Base-by-base conservation (phyloP, 2,329 filamentous ascomycete species). In the Nemania sp. region DNA sequence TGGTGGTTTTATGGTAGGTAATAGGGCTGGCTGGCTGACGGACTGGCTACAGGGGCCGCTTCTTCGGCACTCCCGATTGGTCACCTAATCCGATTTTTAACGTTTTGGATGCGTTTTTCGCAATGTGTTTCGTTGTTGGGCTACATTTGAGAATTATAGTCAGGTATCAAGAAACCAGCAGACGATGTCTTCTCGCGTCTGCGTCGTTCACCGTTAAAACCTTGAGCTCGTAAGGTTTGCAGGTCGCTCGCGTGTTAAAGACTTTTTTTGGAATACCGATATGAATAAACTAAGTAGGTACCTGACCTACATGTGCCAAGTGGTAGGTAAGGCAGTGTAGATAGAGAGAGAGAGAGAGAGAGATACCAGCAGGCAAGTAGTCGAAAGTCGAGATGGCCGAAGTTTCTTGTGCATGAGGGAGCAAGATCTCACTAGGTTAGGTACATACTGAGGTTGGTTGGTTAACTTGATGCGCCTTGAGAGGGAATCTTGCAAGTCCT, bases 71-170 rank as follows among this genome's bases (percentile, higher is more conserved):
- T 48, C 29, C 10, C 43, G n/a, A n/a, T n/a, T n/a, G n/a, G n/a
- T n/a, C n/a, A n/a, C n/a, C n/a, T n/a, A n/a, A n/a, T n/a, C n/a
- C n/a, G n/a, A n/a, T n/a, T n/a, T n/a, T n/a, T n/a, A n/a, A n/a
- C n/a, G 39, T 43, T 4, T 29, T 29, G 25, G 25, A 29, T 29
- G 7, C 4, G 25, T 29, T 29, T 7, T 29, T 29, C 25, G 25
- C 25, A 29, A 7, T 29, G 4, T 3, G 25, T 7, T 7, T 29
- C 7, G 25, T 29, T 7, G 25, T 53, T 37, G 21, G 25, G 42
- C 54, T 55, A 58, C 61, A 63, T 63, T 50, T 37, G 58, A 61
- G 12, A 29, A 13, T 17, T n/a, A n/a, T n/a, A 9, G 32, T 46
- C 17, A 15, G 11, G 54, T 29, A 40, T 46, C 35, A 49, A 37